Evolutionary conservation across 768 basidiomycete genomes (phyloP), one percentile per base, ranked within the genome.

Genomic region (Termitomyces sp.): DNA sequence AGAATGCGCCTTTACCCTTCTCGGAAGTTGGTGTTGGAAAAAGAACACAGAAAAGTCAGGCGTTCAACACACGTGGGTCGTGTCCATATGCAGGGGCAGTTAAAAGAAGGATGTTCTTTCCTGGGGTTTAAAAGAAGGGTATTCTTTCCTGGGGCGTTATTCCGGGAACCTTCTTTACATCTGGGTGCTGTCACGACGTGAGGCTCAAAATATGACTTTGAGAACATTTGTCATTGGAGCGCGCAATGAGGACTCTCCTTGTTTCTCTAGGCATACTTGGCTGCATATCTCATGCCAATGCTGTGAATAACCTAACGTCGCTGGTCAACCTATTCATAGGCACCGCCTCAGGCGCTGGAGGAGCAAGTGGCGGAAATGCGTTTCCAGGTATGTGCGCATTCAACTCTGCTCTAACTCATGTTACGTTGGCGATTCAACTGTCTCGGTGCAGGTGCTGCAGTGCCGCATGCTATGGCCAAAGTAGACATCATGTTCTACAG

Each of bases 391-490:
- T 43, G 53, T 54, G 7, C n/a, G 8, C 40, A 43, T 20, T 12
- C 8, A 20, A 28, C 38, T 7, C 32, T 30, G 13, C 13, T 35
- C 13, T 35, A 6, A 20, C 3, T 35, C 6, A 3, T 30, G 40
- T 5, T 26, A 7, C 5, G 16, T 44, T 32, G 33, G 14, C 38
- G 18, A 23, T 10, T 48, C 1, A 51, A 41, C 7, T 14, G 28
- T n/a, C 28, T 57, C 9, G 33, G 20, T 6, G 30, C 30, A 76
- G 74, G 74, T 44, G 75, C 79, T 20, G 79, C 80, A 18, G 67
- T 82, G 13, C 80, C 79, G 0, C 78, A 80, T 71, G 81, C 74
- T 0, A 81, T 82, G 80, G 80, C 74, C n/a, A 82, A 82, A 68
- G 79, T 78, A 16, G n/a, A 2, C 32, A 6, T n/a, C 26, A 3